A percentile compares a stretch with the other conserved stretches of the same genome.
Conservation (phyloP, 2,329 filamentous ascomycete genomes). For the Cytospora leucostoma region DNA sequence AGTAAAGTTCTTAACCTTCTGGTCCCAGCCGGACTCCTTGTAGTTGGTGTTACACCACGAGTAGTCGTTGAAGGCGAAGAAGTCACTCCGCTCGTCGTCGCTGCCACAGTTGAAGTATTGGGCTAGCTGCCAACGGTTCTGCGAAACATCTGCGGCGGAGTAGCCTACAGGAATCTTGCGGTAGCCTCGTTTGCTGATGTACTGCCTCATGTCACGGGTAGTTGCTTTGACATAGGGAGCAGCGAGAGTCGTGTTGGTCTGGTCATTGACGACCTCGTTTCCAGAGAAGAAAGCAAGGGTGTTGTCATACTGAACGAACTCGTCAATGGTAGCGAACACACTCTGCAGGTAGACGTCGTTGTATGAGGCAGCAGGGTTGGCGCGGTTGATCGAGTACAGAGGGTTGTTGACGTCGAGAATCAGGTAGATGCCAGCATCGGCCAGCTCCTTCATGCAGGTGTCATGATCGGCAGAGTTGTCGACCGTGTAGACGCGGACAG, state of each 20-base stretch:
- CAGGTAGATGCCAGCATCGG: conserved; percentile 86
- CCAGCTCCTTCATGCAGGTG: conserved; percentile 79
- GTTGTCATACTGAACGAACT: conserved; percentile 81
- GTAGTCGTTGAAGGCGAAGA: conserved; percentile 83
- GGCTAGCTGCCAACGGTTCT: conserved; percentile 85
- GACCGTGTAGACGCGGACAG: conserved; percentile 87
- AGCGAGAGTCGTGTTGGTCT: conserved; percentile 60
- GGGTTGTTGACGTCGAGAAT: conserved; percentile 91
- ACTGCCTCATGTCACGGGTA: conserved; percentile 75
- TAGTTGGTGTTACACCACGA: conserved; percentile 80
- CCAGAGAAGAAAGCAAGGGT: conserved; percentile 84
- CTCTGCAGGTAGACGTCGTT: conserved; percentile 82
- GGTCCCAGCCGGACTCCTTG: conserved; percentile 73
- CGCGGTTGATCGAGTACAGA: conserved; percentile 83
- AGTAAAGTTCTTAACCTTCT: conserved; percentile 85
- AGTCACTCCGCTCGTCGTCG: conserved; percentile 82
- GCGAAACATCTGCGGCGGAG: conserved; percentile 75
- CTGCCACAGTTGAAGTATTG: conserved; percentile 91
- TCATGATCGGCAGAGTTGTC: conserved; percentile 84
- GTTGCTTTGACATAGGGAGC: conserved; percentile 78
- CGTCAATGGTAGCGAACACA: conserved; percentile 86
- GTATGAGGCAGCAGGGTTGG: conserved; percentile 73
- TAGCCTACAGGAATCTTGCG: conserved; percentile 75
- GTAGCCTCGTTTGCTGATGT: conserved; percentile 62
- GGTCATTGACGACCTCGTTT: conserved; percentile 77